Evolutionary conservation across 306 rosid genomes (phyloP).

Genomic region (Vicia faba): DNA sequence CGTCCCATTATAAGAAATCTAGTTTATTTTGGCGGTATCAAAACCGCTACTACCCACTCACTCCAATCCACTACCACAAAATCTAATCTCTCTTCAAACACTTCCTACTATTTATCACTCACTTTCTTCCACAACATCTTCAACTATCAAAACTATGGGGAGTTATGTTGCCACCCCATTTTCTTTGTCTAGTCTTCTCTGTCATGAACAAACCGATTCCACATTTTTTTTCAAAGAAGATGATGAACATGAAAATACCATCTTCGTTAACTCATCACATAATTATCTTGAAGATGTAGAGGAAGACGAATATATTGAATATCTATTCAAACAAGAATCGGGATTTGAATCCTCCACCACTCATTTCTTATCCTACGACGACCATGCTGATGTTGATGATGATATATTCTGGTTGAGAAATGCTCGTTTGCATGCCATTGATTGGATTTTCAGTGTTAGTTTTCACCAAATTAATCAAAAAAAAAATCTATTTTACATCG

Average conservation of each 20-base stretch:
- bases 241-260: constrained; percentile 27
- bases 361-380: constrained; percentile 13
- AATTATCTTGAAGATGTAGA: constrained; percentile 48
- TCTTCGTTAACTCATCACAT: constrained; percentile 18
- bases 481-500: neutral
- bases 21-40: constrained; percentile 91
- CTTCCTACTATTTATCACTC: constrained; percentile 48
- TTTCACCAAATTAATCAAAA: neutral
- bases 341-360: constrained; percentile 47
- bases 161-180: constrained; percentile 42
- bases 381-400: constrained; percentile 35
- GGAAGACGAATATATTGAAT: constrained; percentile 63
- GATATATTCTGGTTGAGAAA: constrained; percentile 45
- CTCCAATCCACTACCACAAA: constrained; percentile 29
- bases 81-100: constrained; percentile 27
- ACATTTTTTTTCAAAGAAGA: constrained; percentile 47
- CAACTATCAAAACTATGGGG: constrained; percentile 46
- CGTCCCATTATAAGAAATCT: constrained; percentile 52
- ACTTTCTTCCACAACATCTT: constrained; percentile 33
- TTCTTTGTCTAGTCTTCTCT: constrained; percentile 58
- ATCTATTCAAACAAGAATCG: constrained; percentile 61
- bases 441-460: constrained; percentile 92
- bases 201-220: constrained; percentile 59
- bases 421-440: constrained; percentile 66
- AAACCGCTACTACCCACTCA: constrained; percentile 51